phyloP scores from a whole-genome alignment of 495 filamentous ascomycete species.

The Cairneyella variabilis region DNA sequence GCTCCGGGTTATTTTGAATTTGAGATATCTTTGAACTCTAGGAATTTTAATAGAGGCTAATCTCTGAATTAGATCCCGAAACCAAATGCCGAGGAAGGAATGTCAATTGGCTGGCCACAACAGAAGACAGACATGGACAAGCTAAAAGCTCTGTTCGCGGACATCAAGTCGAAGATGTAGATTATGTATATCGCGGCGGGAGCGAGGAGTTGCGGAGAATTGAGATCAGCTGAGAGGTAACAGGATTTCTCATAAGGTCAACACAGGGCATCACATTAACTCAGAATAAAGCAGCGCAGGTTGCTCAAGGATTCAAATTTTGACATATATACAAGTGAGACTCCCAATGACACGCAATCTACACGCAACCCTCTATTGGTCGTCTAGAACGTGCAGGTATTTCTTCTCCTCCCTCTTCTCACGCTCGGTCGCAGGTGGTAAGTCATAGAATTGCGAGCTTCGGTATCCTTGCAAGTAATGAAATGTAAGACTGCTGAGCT shows the following conservation, averaged over 20 bases:
- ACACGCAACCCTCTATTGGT: constrained; percentile 54
- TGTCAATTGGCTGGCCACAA: constrained; percentile 77
- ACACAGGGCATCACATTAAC: too few species aligned
- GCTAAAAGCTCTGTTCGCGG: constrained; percentile 74
- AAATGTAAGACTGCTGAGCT: constrained; percentile 78
- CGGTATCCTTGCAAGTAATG: constrained; percentile 90
- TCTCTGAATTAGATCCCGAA: constrained; percentile 75
- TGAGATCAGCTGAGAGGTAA: too few species aligned
- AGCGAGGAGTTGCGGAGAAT: not conserved
- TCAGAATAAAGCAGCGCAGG: too few species aligned
- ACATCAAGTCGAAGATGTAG: constrained; percentile 87
- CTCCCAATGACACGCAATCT: constrained; percentile 10
- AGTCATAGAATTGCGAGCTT: constrained; percentile 78
- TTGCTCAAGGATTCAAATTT: constrained; percentile 11
- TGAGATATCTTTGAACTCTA: not conserved
- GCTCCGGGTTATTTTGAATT: not conserved
- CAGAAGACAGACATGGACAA: constrained; percentile 75
- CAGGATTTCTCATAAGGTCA: too few species aligned
- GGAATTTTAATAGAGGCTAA: not conserved
- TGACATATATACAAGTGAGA: constrained; percentile 21
- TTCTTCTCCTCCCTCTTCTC: constrained; percentile 94
- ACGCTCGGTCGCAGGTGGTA: constrained; percentile 89
- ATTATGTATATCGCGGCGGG: not conserved
- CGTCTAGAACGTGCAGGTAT: constrained; percentile 90
- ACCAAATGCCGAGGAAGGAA: constrained; percentile 78